Evolutionary conservation across 768 basidiomycete species (phyloP), one percentile per base, ranked within the genome.

Genomic region (Suillus lakei): DNA sequence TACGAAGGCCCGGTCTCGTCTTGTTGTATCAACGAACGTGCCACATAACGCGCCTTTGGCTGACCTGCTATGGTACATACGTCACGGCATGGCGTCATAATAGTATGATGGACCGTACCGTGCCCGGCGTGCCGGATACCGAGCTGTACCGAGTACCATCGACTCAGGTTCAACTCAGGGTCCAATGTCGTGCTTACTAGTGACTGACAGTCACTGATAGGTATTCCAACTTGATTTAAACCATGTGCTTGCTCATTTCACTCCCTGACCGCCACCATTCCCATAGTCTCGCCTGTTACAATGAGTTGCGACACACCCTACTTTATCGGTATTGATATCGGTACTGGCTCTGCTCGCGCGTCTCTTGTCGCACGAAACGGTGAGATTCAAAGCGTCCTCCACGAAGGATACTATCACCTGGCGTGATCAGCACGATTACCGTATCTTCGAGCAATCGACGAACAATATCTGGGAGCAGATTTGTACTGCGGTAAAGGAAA

Each of bases 381-480:
- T 46, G 83, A 81, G 38, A 83, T 95, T n/a, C 64, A 79, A 90
- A 61, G 92, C 94, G 6, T 92, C 95, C 41, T 87, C 89, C 69
- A 91, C 91, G 60, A 88, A 93, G 73, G 85, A 88, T 26, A 98
- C 91, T n/a, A 83, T 81, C 61, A 98, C 96, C 12, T 96, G 87
- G 82, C 90, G 97, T 68, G 92, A 95, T 80, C 82, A 86, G 1
- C 74, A 84, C 38, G 94, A 99, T 83, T 89, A 94, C 74, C 85
- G 91, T 64, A 96, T 99, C 80, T 99, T 98, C 76, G 98, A 99
- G 78, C 98, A 99, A 77, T 97, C 95, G 38, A 95, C 95, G 0
- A 79, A 81, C 28, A 87, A 98, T 72, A 96, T 98, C 78, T 96
- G 95, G 96, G 75, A 79, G 9, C 83, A 85, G 60, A 89, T 95